Conservation (phyloP, 192 early-diverging fungal genomes). For the Piromyces finnis region DNA sequence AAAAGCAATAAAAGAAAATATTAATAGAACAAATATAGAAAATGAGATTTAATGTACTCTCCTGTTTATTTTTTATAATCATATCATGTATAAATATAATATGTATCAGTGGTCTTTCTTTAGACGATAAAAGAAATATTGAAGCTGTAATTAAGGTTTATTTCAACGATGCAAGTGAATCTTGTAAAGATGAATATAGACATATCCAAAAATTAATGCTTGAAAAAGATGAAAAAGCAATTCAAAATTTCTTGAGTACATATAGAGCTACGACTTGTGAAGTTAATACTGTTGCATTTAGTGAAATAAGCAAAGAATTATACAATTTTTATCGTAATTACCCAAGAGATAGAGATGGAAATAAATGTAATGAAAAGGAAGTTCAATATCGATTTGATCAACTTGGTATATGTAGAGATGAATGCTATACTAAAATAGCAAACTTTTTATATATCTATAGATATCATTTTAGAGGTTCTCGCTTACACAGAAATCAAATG, state of each 20-base stretch:
- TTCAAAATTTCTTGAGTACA: neutral
- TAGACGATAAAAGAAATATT: neutral
- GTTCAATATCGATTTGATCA: neutral
- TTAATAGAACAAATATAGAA: no score
- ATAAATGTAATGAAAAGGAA: neutral
- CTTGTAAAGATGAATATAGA: neutral
- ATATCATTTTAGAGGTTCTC: neutral
- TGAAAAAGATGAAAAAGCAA: neutral
- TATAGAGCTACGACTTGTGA: neutral
- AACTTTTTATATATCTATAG: neutral
- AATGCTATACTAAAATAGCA: neutral
- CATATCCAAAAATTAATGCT: neutral
- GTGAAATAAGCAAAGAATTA: neutral
- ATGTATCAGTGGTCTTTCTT: neutral
- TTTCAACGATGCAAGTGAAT: neutral
- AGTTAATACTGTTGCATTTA: neutral
- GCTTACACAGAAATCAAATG: neutral
- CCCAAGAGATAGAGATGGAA: neutral
- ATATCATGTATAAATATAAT: neutral
- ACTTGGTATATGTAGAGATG: neutral
- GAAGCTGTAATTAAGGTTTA: neutral
- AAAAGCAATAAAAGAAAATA: no score
- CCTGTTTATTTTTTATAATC: neutral
- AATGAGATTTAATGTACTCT: neutral
- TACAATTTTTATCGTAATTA: neutral